Base-by-base conservation (phyloP, 2,329 filamentous ascomycete species). In the Ambrosiella beaveri region DNA sequence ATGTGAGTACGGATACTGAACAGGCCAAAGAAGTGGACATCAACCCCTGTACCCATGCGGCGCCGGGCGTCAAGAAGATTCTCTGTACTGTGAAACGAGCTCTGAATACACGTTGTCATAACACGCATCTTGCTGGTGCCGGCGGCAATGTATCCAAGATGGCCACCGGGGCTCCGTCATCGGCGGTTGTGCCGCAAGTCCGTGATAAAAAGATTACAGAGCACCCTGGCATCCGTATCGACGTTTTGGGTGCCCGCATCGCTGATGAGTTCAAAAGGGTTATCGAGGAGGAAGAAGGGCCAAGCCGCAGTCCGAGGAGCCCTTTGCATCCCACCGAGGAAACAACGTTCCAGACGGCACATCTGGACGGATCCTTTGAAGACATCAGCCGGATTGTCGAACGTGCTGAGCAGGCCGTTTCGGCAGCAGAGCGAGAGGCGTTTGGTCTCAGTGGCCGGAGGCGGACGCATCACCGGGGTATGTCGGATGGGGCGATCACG, bases 31-130 rank as follows among this genome's bases (percentile, higher is more conserved):
- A 71, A 78, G 50, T 54, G 40, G 39, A 41, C 37, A 41, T 9
- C 8, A 13, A 36, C 47, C 54, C 12, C 9, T 41, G 44, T 19
- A 19, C n/a, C n/a, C 13, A 15, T 39, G 39, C 38, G 11, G 12
- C 36, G 5, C 84, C 85, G 38, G 88, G 86, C 2, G 87, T 96
- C 76, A 90, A 84, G 68, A 93, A 83, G 64, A 78, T 97, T 0
- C 77, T 98, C 55, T 86, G 89, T 6, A 91, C 86, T 62, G 86
- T 97, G 41, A 85, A 89, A 15, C 82, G 88, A 62, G 90, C 84
- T 5, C 69, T 96, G 54, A 88, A 88, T 66, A 87, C 76, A 12
- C 71, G 70, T 57, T 74, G 71, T 35, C 39, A 59, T 44, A 17
- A 50, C 13, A 11, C 38, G 38, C 45, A 39, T 27, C 17, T 35